phyloP scores from a whole-genome alignment of 805 yeast genomes.

The Yarrowia porcina region DNA sequence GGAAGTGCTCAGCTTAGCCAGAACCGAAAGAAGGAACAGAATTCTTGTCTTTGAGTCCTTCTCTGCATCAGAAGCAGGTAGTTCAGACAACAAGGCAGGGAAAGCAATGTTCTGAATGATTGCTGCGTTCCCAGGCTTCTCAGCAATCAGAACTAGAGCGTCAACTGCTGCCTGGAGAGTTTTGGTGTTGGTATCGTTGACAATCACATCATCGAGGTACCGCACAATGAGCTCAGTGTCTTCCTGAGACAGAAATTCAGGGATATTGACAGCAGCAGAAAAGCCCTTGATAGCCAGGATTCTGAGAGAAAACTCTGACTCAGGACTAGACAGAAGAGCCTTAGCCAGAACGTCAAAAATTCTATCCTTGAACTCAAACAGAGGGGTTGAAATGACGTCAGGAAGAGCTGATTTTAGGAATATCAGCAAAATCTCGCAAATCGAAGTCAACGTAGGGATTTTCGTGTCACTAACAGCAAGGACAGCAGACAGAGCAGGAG shows the following conservation, averaged over 20 bases:
- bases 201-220: slow-evolving; percentile 57
- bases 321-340: slow-evolving; percentile 60
- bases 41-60: slow-evolving; percentile 1
- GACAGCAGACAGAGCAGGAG: slow-evolving; percentile 45
- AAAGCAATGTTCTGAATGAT: slow-evolving; percentile 51
- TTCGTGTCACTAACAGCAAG: slow-evolving; percentile 48
- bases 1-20: slow-evolving; percentile 3
- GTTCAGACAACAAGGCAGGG: slow-evolving; percentile 49
- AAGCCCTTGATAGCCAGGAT: slow-evolving; percentile 64
- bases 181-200: slow-evolving; percentile 50
- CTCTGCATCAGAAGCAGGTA: slow-evolving; percentile 45
- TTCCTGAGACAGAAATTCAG: slow-evolving; percentile 46
- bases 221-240: slow-evolving; percentile 64
- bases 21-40: not conserved
- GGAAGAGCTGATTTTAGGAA: slow-evolving; percentile 49
- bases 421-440: slow-evolving; percentile 52
- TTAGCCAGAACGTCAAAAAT: slow-evolving; percentile 65
- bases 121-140: slow-evolving; percentile 35
- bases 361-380: slow-evolving; percentile 58
- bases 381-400: slow-evolving; percentile 31
- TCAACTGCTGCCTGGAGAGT: slow-evolving; percentile 53
- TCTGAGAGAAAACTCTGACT: slow-evolving; percentile 65
- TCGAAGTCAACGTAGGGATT: slow-evolving; percentile 47
- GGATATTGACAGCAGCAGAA: slow-evolving; percentile 51
- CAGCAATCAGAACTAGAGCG: slow-evolving; percentile 52